Evolutionary conservation across 805 yeast species (phyloP), one percentile per base, ranked within the genome.

Genomic region (Candida namnaoensis): DNA sequence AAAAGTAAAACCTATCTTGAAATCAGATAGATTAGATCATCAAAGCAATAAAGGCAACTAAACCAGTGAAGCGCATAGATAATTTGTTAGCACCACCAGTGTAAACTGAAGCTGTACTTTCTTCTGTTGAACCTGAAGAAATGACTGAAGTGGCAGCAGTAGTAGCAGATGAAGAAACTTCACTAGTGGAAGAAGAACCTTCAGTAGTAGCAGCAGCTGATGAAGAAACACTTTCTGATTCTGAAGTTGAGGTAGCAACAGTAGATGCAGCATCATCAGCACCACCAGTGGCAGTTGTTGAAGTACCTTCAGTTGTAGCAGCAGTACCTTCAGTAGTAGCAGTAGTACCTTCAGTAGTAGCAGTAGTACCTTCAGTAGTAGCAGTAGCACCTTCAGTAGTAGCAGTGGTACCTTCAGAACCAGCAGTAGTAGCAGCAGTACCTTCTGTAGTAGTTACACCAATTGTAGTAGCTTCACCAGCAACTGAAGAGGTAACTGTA

Each of bases 331-430:
- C 47, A 35, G 58, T 51, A 30, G 32, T 12, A 30, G 32, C 32
- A 9, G 32, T 30, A 12, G 32, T 30, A 12, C 10, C n/a, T 12
- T 30, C n/a, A 30, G 10, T 12, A 12, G 10, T 12, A 12, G 32
- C 5, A 12, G 32, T 30, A 30, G 44, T 44, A 10, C 19, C 42
- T 19, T 50, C 36, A 40, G 58, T 51, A n/a, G 48, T 45, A 37
- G 51, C 37, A 12, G 58, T 45, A 28, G 41, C 41, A 2, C 44
- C 44, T 15, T 59, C 56, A 39, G 57, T 44, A 13, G 58, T 54
- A 13, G 47, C 36, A 2, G 51, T 47, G 6, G 41, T 35, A 6
- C 51, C 45, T 11, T 47, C 47, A 9, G 28, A 26, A 9, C 28
- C 28, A 26, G 28, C 28, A 13, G 5, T 23, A 34, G 36, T 7